phyloP scores from a whole-genome alignment of 768 basidiomycete species.

The Galerina sulciceps region DNA sequence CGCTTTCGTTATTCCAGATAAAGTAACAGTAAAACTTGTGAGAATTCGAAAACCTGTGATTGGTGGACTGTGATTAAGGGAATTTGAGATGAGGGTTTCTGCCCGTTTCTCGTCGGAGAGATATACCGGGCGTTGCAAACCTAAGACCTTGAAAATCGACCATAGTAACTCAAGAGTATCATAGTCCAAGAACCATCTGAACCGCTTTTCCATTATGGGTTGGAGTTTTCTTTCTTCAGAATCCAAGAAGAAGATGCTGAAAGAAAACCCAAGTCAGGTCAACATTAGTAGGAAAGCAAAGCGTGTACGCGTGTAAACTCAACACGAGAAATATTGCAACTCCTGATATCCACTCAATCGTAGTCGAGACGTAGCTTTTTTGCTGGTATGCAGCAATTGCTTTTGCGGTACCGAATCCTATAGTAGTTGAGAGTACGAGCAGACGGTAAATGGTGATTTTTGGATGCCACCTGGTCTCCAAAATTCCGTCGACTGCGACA shows the following conservation, averaged over 20 bases:
- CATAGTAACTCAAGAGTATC: too few relatives aligned
- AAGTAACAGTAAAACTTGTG: too few relatives aligned
- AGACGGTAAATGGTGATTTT: not conserved
- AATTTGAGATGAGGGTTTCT: too few relatives aligned
- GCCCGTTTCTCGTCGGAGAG: too few relatives aligned
- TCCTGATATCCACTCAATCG: not conserved
- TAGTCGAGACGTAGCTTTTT: not conserved
- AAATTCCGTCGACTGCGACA: too few relatives aligned
- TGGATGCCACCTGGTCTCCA: not conserved
- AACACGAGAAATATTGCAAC: conserved; percentile 1
- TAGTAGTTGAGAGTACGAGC: not conserved
- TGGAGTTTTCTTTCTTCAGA: not conserved
- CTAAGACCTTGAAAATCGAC: too few relatives aligned
- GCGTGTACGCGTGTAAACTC: not conserved
- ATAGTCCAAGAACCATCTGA: too few relatives aligned
- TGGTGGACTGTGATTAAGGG: too few relatives aligned
- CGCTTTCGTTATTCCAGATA: too few relatives aligned
- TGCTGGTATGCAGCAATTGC: not conserved
- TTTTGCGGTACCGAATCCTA: not conserved
- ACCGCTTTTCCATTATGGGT: too few relatives aligned
- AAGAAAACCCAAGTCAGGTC: not conserved
- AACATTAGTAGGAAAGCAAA: not conserved
- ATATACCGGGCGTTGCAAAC: too few relatives aligned
- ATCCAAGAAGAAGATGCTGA: not conserved
- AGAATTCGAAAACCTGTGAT: too few relatives aligned